Conservation (phyloP, 345 rosid species). For the Aethionema arabicum region DNA sequence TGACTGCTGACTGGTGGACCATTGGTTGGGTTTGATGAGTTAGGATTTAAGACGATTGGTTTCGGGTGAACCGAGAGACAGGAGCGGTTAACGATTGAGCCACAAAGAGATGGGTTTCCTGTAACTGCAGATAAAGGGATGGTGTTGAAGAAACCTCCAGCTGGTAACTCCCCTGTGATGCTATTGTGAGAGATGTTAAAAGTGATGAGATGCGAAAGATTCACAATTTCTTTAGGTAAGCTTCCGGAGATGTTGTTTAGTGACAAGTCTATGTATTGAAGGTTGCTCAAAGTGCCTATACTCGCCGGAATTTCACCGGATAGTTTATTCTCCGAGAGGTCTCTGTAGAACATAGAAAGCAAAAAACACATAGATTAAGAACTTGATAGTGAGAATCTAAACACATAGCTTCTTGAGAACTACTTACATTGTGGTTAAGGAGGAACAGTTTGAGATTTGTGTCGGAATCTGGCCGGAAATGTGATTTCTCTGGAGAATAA, state of each 20-base stretch:
- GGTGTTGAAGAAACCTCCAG: constrained; percentile 89
- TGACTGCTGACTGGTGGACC: constrained; percentile 43
- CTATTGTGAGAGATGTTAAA: constrained; percentile 84
- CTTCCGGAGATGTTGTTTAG: constrained; percentile 64
- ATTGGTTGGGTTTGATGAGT: constrained; percentile 54
- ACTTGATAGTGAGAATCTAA: background rate
- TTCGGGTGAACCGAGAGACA: constrained; percentile 86
- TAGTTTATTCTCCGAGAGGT: constrained; percentile 64
- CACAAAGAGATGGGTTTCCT: constrained; percentile 85
- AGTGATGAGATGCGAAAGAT: constrained; percentile 60
- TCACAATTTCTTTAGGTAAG: constrained; percentile 73
- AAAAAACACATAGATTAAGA: background rate
- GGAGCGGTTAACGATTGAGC: constrained; percentile 75
- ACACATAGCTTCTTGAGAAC: constrained; percentile 12
- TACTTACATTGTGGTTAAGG: constrained; percentile 67
- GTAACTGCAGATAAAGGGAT: constrained; percentile 70
- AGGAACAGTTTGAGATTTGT: constrained; percentile 55
- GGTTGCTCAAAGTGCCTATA: constrained; percentile 59
- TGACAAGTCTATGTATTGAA: constrained; percentile 70
- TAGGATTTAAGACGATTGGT: constrained; percentile 96
- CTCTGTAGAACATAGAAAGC: constrained; percentile 39
- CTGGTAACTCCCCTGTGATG: constrained; percentile 83
- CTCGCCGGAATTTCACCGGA: constrained; percentile 67
- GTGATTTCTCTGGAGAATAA: constrained; percentile 60
- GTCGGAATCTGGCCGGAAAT: constrained; percentile 70